Base-by-base conservation (phyloP, 192 early-diverging fungal genomes). In the Radiomyces spectabilis region DNA sequence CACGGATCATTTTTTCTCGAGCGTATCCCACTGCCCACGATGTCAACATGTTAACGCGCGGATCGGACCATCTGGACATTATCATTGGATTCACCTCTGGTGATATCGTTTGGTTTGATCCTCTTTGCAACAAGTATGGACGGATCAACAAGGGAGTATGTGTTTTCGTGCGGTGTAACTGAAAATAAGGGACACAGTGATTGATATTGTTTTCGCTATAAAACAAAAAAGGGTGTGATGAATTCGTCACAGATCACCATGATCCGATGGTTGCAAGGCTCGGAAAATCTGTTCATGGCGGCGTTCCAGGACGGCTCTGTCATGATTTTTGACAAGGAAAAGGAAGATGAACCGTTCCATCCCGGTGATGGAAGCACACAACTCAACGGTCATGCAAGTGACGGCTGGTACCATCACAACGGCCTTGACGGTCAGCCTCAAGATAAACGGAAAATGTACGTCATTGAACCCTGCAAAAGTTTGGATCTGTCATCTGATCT, bases 231-330 rank as follows among this genome's bases (percentile, higher is more conserved):
- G 80, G 84, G 83, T 15, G 60, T 78, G 0, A 87, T 94, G 41
- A 81, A 78, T 40, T 71, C 73, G 27, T 75, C 82, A 3, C 67
- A 79, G 8, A 87, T 95, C 13, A 88, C 88, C 12, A 83, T 85
- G 64, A 79, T 97, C 5, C 82, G 82, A 61, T 98, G 96, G 94
- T 59, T 97, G 49, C 96, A 94, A 1, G 86, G 82, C 4, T 91
- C 88, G 0, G 89, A 93, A 44, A 88, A 66, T 27, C 65, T 83
- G 57, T 95, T 98, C 58, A 83, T 95, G 71, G 93, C 81, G 1
- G 82, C 90, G 0, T 93, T 85, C 34, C 78, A 84, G 3, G 92
- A 98, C 64, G 96, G 96, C 7, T 76, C 80, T 7, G 73, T 95
- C 9, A 77, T 95, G 65, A 74, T 91, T 8, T 87, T 91, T 73